phyloP scores from a whole-genome alignment of 805 yeast species.

The Ogataea thermomethanolica region DNA sequence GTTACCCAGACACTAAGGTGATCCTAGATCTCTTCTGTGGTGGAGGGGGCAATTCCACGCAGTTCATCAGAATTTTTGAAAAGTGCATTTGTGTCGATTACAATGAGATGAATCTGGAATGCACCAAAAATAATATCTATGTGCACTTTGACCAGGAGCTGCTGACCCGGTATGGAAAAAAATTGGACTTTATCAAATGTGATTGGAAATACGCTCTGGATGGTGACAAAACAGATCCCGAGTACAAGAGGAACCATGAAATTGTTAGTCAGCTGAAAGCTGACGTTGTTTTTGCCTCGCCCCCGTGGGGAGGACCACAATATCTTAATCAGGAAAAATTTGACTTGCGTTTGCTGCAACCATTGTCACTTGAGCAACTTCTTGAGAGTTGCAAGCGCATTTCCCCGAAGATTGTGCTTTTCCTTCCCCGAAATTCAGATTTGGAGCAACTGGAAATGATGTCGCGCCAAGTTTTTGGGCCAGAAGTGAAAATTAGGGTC shows the following conservation, averaged over 20 bases:
- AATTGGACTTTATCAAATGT: conserved; percentile 33
- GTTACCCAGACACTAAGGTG: conserved; percentile 46
- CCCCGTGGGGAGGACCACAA: conserved; percentile 85
- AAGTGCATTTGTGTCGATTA: conserved; percentile 61
- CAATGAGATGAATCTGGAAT: conserved; percentile 55
- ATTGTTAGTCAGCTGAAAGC: conserved; percentile 24
- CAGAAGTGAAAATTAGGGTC: conserved; percentile 41
- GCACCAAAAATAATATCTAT: conserved; percentile 62
- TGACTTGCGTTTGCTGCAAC: conserved; percentile 46
- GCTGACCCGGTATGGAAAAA: conserved; percentile 50
- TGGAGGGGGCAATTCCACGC: conserved; percentile 84
- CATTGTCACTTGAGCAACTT: conserved; percentile 46
- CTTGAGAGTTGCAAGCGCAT: conserved; percentile 41
- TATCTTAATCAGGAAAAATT: conserved; percentile 44
- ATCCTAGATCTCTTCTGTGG: conserved; percentile 77
- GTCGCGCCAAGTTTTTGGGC: conserved; percentile 46
- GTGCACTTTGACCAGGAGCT: conserved; percentile 44
- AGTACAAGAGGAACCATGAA: conserved; percentile 9
- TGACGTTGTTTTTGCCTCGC: conserved; percentile 67
- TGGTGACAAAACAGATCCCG: conserved; percentile 3
- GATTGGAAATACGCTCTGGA: conserved; percentile 16
- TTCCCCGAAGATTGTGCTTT: conserved; percentile 50
- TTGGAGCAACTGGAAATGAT: conserved; percentile 47
- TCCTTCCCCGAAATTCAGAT: conserved; percentile 61
- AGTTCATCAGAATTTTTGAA: conserved; percentile 59